Conservation (phyloP, 2,329 filamentous ascomycete genomes). For the Phaeosphaeria sp. region DNA sequence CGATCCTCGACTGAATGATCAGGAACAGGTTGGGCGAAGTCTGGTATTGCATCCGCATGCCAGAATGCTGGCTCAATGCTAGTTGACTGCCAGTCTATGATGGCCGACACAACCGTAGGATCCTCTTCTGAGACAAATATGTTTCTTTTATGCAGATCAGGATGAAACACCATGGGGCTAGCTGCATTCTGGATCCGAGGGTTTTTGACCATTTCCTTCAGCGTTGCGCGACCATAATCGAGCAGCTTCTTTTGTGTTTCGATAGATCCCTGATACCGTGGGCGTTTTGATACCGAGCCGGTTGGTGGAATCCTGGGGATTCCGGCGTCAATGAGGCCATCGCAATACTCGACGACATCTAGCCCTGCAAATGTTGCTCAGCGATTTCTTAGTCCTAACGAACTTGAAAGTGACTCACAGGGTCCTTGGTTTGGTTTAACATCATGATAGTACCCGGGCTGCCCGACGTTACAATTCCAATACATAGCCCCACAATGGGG, state of each 20-base stretch:
- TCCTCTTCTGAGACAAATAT: slow-evolving; percentile 52
- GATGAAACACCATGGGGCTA: slow-evolving; percentile 47
- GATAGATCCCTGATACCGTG: slow-evolving; percentile 47
- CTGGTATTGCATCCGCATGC: slow-evolving; percentile 48
- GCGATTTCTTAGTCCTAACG: slow-evolving; percentile 9
- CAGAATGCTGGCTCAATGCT: slow-evolving; percentile 51
- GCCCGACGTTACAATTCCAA: slow-evolving; percentile 38
- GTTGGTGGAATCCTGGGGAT: slow-evolving; percentile 45
- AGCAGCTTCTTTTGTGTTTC: slow-evolving; percentile 45
- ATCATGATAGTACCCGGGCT: slow-evolving; percentile 44
- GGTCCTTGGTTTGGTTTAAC: slow-evolving; percentile 47
- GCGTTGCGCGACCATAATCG: slow-evolving; percentile 30
- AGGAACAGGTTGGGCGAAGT: slow-evolving; percentile 45
- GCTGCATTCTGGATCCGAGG: slow-evolving; percentile 34
- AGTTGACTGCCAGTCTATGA: slow-evolving; percentile 54
- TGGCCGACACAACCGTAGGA: slow-evolving; percentile 45
- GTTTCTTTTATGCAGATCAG: slow-evolving; percentile 52
- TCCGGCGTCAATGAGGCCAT: slow-evolving; percentile 50
- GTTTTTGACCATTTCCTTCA: slow-evolving; percentile 39
- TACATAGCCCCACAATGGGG: slow-evolving; percentile 38
- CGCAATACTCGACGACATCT: slow-evolving; percentile 40
- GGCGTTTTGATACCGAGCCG: slow-evolving; percentile 20
- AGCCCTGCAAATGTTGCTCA: slow-evolving; percentile 39
- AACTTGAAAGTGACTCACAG: slow-evolving; percentile 38
- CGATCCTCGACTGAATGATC: slow-evolving; percentile 21